phyloP scores from a whole-genome alignment of 495 filamentous ascomycete species.

The Achaetomiella virescens region DNA sequence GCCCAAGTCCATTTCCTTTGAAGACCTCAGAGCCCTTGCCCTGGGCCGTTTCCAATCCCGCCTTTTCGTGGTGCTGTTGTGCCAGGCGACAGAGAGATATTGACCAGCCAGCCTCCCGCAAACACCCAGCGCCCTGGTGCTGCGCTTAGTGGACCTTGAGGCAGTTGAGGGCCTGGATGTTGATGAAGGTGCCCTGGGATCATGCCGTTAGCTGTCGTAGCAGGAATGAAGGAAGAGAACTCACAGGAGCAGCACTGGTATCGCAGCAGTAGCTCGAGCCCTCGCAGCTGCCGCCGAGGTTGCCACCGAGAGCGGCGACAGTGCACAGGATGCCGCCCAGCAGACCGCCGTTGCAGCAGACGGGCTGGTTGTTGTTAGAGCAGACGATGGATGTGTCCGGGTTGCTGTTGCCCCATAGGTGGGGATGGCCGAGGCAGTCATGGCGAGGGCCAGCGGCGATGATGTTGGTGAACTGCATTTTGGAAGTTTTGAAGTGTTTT shows the following conservation, averaged over 20 bases:
- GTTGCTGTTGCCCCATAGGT: background rate
- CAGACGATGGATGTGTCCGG: background rate
- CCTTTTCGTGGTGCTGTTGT: background rate
- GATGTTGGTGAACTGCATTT: slow-evolving; percentile 14
- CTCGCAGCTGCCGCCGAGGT: slow-evolving; percentile 2
- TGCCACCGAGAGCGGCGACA: background rate
- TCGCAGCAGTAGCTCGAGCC: slow-evolving; percentile 12
- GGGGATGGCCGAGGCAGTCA: slow-evolving; percentile 11
- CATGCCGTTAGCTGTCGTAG: background rate
- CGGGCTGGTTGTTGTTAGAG: slow-evolving; percentile 2
- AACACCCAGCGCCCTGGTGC: background rate
- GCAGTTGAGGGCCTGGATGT: slow-evolving; percentile 12
- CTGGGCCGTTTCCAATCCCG: background rate
- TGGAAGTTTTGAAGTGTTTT: background rate
- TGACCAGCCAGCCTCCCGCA: background rate
- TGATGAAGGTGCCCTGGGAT: background rate
- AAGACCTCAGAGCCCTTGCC: background rate
- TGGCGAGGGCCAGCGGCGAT: slow-evolving; percentile 9
- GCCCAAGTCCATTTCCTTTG: background rate
- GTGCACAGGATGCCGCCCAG: background rate
- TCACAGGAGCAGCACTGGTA: background rate
- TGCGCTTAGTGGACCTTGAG: background rate
- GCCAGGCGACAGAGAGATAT: background rate
- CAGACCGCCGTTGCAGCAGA: slow-evolving; percentile 15
- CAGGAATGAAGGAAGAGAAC: background rate